Evolutionary conservation across 495 filamentous ascomycete species (phyloP).

Genomic region (Podospora appendiculata): DNA sequence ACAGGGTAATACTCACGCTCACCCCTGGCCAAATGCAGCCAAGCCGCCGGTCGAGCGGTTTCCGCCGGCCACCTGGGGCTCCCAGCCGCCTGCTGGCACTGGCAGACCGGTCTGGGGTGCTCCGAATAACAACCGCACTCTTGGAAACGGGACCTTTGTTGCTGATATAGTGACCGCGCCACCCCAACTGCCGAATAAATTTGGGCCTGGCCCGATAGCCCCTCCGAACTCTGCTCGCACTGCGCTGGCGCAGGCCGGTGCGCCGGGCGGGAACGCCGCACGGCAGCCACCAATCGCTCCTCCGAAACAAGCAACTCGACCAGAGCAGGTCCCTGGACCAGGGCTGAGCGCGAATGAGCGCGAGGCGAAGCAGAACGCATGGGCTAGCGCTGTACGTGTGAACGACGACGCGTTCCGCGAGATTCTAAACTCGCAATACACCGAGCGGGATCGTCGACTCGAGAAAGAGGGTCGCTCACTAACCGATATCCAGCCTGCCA

Average conservation of each 20-base stretch:
- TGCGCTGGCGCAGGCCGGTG: neutral
- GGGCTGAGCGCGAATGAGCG: neutral
- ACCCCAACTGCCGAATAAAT: constrained; percentile 24
- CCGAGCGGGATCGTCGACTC: constrained; percentile 21
- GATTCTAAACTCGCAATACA: constrained; percentile 17
- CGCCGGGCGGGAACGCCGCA: constrained; percentile 5
- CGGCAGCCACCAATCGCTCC: constrained; percentile 34
- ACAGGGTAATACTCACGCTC: constrained; percentile 6
- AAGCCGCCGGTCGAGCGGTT: constrained; percentile 26
- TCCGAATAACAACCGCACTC: constrained; percentile 57
- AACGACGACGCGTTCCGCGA: constrained; percentile 18
- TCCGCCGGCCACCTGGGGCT: constrained; percentile 21
- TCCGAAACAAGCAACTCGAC: constrained; percentile 14
- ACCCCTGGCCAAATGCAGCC: constrained; percentile 14
- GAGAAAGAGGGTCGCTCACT: constrained; percentile 19
- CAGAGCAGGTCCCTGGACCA: constrained; percentile 4
- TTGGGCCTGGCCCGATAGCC: constrained; percentile 39
- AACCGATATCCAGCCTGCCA: constrained; percentile 32
- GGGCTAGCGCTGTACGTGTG: constrained; percentile 11
- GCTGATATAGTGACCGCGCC: constrained; percentile 45
- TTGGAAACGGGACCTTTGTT: constrained; percentile 77
- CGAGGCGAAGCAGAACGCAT: constrained; percentile 7
- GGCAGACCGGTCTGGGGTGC: constrained; percentile 68
- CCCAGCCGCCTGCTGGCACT: constrained; percentile 30
- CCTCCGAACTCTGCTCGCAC: constrained; percentile 17